phyloP scores from a whole-genome alignment of 768 basidiomycete genomes.

The Phanerochaete carnosa region DNA sequence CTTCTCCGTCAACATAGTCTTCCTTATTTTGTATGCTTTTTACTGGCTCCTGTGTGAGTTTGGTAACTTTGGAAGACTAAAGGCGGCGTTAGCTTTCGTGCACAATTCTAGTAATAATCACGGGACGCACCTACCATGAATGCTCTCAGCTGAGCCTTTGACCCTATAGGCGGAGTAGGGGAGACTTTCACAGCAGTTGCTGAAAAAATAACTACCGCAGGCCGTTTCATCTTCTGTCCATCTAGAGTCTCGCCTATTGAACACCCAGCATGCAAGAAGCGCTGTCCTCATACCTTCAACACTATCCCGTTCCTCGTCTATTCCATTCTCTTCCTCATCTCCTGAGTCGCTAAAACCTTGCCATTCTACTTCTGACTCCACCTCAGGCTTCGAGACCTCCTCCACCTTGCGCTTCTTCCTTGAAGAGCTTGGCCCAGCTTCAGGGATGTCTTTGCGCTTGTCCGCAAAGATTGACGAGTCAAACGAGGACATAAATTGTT shows the following conservation, averaged over 20 bases:
- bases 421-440: constrained; percentile 2
- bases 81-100: neutral
- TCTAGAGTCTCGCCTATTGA: neutral
- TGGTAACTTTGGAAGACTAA: constrained; percentile 78
- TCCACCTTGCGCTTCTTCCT: constrained; percentile 24
- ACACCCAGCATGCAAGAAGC: neutral
- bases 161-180: constrained; percentile 16
- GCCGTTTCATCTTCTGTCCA: constrained; percentile 9
- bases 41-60: constrained; percentile 40
- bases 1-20: constrained; percentile 40
- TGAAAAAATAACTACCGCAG: constrained; percentile 58
- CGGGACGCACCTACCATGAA: constrained; percentile 62
- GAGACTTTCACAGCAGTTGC: constrained; percentile 29
- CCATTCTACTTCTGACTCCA: constrained; percentile 32
- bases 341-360: constrained; percentile 28
- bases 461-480: constrained; percentile 16
- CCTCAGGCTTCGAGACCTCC: constrained; percentile 15
- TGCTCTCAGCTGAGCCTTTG: constrained; percentile 51
- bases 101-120: neutral
- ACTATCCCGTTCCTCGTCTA: neutral
- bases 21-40: constrained; percentile 19
- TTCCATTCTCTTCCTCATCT: neutral
- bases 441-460: constrained; percentile 19
- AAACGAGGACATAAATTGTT: constrained; percentile 43
- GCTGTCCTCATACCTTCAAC: neutral